Conservation (phyloP, 768 basidiomycete species). For the Polyporus arcularius region DNA sequence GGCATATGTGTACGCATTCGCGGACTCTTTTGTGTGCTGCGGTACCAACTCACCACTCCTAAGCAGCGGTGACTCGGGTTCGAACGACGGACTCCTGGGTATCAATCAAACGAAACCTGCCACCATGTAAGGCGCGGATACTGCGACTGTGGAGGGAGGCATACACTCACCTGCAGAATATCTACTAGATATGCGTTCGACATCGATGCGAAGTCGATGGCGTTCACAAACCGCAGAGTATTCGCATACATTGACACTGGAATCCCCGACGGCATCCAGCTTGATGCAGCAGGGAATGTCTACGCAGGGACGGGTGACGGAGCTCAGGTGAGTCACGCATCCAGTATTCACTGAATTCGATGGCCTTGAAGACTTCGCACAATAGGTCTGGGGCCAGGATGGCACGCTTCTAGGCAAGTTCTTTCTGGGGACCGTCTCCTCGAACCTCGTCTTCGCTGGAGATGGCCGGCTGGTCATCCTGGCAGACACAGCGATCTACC, state of each 20-base stretch:
- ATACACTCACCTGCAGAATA: neutral
- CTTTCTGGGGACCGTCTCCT: conserved; percentile 43
- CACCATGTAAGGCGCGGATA: conserved; percentile 53
- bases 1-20: conserved; percentile 57
- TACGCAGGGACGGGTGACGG: conserved; percentile 71
- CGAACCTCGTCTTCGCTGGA: conserved; percentile 46
- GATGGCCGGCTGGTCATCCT: conserved; percentile 42
- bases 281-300: conserved; percentile 65
- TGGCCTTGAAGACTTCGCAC: neutral
- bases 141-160: neutral
- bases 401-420: conserved; percentile 68
- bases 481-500: conserved; percentile 40
- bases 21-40: neutral
- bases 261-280: conserved; percentile 65
- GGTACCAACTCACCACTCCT: conserved; percentile 14
- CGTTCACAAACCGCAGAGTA: conserved; percentile 61
- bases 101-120: conserved; percentile 62
- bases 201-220: conserved; percentile 54
- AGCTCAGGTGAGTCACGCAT: conserved; percentile 44
- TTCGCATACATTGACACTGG: conserved; percentile 71
- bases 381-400: conserved; percentile 52
- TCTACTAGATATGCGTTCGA: conserved; percentile 63
- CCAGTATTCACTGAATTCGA: neutral
- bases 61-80: conserved; percentile 54
- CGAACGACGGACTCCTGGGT: conserved; percentile 45